A percentile compares a stretch with the other conserved stretches of the same genome.
These are phyloP conservation scores for Blastocystis sp. DNA, from an alignment of 352 stramenopile species.

Conservation along the genomic window DNA sequence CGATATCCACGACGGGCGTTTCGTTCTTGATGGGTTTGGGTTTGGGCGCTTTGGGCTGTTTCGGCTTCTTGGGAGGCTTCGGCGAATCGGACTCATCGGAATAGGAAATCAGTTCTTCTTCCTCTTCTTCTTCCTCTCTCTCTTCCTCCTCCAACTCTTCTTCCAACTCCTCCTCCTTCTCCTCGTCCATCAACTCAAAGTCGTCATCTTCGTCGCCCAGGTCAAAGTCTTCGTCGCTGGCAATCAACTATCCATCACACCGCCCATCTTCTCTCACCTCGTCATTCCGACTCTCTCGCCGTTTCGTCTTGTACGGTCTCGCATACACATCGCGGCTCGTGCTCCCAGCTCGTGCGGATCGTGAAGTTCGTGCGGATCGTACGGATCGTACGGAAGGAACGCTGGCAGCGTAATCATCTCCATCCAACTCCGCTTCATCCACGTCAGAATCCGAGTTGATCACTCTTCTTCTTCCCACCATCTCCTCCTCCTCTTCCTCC, in stretches of 20 bases:
- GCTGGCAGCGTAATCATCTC: not conserved
- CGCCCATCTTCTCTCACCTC: not conserved
- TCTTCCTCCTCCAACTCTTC: slow-evolving; percentile 53
- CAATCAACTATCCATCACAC: slow-evolving; percentile 26
- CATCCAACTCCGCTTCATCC: not conserved
- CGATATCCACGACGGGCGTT: slow-evolving; percentile 10
- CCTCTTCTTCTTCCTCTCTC: not conserved
- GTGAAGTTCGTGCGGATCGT: not conserved
- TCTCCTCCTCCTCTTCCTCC: not conserved
- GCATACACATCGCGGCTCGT: not conserved
- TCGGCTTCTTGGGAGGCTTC: slow-evolving; percentile 48
- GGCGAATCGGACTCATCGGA: slow-evolving; percentile 18
- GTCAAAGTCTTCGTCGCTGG: slow-evolving; percentile 47
- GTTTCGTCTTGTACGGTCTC: not conserved
- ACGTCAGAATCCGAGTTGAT: not conserved
- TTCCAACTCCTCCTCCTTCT: slow-evolving; percentile 60
- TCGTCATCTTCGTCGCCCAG: slow-evolving; percentile 44
- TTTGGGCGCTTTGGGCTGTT: not conserved
- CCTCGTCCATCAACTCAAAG: slow-evolving; percentile 46
- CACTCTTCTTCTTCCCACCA: not conserved
- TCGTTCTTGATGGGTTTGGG: not conserved
- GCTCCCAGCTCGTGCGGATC: not conserved
- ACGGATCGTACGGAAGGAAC: not conserved
- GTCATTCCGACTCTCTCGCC: not conserved
- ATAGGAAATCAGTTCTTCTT: slow-evolving; percentile 18